Evolutionary conservation across 305 asterid species (phyloP).

Genomic region (Rubia tinctorum): DNA sequence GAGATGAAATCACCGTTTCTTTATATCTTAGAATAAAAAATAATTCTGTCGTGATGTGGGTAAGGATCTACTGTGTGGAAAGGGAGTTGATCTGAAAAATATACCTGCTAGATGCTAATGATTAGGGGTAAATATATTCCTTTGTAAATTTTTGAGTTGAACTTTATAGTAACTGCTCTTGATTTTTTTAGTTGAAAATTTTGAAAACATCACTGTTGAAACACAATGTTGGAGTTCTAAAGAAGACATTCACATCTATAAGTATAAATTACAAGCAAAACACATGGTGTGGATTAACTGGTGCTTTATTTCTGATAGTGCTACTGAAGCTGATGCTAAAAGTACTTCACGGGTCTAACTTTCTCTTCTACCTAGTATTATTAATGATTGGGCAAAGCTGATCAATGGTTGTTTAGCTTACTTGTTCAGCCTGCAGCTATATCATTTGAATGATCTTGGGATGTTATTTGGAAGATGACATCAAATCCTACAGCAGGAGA

Average conservation of each 20-base stretch:
- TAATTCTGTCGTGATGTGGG: not conserved
- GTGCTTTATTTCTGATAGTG: not conserved
- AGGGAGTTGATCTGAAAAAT: not conserved
- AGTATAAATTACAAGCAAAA: not conserved
- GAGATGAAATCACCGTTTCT: not conserved
- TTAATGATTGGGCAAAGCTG: not conserved
- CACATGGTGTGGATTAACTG: not conserved
- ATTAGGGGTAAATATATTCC: not conserved
- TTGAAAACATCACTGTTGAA: not conserved
- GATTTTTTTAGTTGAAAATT: too few relatives aligned
- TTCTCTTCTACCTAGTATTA: not conserved
- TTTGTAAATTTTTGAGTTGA: not conserved
- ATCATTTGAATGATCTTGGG: constrained; percentile 63
- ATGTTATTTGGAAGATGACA: constrained; percentile 60
- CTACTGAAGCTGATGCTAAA: not conserved
- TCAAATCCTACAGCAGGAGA: constrained; percentile 94
- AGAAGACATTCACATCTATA: not conserved
- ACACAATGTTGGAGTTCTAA: not conserved
- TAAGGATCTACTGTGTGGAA: not conserved
- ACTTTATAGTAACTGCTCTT: not conserved
- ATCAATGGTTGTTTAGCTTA: constrained; percentile 7
- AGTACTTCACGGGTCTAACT: not conserved
- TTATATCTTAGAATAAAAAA: too few relatives aligned
- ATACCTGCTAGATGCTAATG: not conserved
- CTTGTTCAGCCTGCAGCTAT: constrained; percentile 31